Conservation (phyloP, 805 yeast species). For the Wickerhamiella allomyrinae region DNA sequence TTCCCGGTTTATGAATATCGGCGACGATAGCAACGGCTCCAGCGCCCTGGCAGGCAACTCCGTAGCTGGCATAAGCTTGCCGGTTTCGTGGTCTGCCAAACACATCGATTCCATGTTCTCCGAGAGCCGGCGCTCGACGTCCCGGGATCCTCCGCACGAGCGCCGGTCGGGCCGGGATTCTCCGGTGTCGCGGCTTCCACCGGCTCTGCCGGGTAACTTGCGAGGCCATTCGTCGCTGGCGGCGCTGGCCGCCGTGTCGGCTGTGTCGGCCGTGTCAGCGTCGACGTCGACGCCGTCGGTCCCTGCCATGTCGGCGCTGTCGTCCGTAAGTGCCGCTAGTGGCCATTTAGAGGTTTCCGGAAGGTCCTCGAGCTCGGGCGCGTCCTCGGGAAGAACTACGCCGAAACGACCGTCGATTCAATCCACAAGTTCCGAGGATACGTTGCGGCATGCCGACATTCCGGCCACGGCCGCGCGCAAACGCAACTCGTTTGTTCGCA, state of each 20-base stretch:
- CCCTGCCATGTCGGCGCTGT: neutral
- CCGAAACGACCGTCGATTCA: neutral
- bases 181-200: neutral
- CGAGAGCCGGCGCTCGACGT: neutral
- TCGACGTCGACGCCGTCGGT: neutral
- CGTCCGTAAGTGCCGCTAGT: neutral
- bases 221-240: neutral
- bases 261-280: neutral
- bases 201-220: no score
- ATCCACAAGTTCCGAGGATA: neutral
- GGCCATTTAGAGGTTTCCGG: no score
- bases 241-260: no score
- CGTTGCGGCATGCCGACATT: conserved; percentile 12
- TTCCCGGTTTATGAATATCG: neutral
- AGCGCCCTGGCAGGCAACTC: neutral
- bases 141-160: neutral
- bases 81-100: neutral
- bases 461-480: conserved; percentile 8
- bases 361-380: neutral
- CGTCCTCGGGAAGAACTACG: neutral
- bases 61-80: neutral
- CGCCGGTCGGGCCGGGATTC: neutral
- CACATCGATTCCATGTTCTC: neutral
- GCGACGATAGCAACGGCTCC: neutral
- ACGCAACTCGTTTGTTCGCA: conserved; percentile 33